Conservation (phyloP, 2,329 filamentous ascomycete species). For the Myriosclerotinia curreyana region DNA sequence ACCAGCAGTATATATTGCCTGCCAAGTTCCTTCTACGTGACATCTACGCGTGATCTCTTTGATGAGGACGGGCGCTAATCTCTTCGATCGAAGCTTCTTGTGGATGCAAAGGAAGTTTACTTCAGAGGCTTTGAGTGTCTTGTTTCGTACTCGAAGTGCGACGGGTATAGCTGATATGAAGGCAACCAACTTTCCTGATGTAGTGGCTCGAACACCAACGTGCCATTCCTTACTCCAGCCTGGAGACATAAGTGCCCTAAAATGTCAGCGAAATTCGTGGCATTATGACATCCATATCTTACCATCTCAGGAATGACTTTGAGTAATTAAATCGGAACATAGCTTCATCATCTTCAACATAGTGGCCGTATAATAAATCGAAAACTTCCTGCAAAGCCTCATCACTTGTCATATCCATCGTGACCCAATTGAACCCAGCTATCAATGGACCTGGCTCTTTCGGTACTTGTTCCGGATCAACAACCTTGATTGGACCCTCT, state of each 20-base stretch:
- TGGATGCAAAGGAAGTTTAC: conserved; percentile 99
- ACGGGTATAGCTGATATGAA: conserved; percentile 95
- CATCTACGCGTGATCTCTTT: conserved; percentile 95
- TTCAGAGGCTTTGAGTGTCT: conserved; percentile 74
- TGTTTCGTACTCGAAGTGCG: conserved; percentile 73
- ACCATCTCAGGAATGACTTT: conserved; percentile 84
- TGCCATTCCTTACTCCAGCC: conserved; percentile 96
- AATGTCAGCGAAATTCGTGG: conserved; percentile 27
- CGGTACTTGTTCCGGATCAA: conserved; percentile 74
- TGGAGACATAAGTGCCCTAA: conserved; percentile 86
- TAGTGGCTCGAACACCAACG: conserved; percentile 81
- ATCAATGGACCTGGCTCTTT: conserved; percentile 73
- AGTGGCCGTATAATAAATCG: conserved; percentile 87
- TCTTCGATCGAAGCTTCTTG: conserved; percentile 93
- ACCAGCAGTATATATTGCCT: conserved; percentile 94
- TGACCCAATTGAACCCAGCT: conserved; percentile 90
- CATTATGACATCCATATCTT: conserved; percentile 36
- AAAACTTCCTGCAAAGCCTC: conserved; percentile 84
- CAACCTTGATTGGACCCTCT: conserved; percentile 81
- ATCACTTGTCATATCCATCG: conserved; percentile 77
- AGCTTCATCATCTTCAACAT: conserved; percentile 94
- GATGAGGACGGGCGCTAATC: conserved; percentile 89
- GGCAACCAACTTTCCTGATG: conserved; percentile 83
- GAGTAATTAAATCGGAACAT: conserved; percentile 99
- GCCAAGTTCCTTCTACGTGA: conserved; percentile 82